phyloP scores from a whole-genome alignment of 768 basidiomycete genomes.

The Ramaria sp. region DNA sequence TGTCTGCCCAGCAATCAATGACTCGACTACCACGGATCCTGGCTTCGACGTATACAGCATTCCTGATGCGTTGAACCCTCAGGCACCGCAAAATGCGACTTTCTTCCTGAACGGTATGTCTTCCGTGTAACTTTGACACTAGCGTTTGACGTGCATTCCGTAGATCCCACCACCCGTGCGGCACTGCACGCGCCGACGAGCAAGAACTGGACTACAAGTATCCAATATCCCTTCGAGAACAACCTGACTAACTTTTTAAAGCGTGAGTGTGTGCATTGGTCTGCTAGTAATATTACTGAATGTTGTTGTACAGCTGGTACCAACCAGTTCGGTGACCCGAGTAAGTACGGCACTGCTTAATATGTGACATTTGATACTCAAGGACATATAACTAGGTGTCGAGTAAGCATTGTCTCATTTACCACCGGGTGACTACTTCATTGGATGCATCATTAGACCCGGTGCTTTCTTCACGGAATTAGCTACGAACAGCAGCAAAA shows the following conservation, averaged over 20 bases:
- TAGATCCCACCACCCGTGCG: slow-evolving; percentile 25
- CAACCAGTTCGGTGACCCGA: slow-evolving; percentile 20
- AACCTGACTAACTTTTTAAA: slow-evolving; percentile 12
- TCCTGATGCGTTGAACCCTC: slow-evolving; percentile 41
- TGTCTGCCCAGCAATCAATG: background rate
- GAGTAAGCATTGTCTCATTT: slow-evolving; percentile 19
- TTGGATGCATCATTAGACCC: background rate
- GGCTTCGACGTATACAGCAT: slow-evolving; percentile 11
- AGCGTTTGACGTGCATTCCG: background rate
- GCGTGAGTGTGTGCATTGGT: background rate
- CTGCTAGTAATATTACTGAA: background rate
- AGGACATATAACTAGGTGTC: slow-evolving; percentile 15
- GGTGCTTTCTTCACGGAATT: background rate
- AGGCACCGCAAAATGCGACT: slow-evolving; percentile 36
- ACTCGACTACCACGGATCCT: background rate
- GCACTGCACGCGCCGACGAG: slow-evolving; percentile 64
- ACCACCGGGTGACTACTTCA: background rate
- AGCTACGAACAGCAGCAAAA: background rate
- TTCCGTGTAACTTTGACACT: background rate
- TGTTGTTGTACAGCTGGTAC: background rate
- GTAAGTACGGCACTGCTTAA: slow-evolving; percentile 16
- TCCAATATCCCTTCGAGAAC: slow-evolving; percentile 27
- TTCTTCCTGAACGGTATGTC: slow-evolving; percentile 53
- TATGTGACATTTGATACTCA: background rate
- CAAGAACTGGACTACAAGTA: slow-evolving; percentile 29